A percentile compares a stretch with the other conserved stretches of the same genome.
phyloP scores from a whole-genome alignment of 345 rosid species.

The Ceriops zippeliana region DNA sequence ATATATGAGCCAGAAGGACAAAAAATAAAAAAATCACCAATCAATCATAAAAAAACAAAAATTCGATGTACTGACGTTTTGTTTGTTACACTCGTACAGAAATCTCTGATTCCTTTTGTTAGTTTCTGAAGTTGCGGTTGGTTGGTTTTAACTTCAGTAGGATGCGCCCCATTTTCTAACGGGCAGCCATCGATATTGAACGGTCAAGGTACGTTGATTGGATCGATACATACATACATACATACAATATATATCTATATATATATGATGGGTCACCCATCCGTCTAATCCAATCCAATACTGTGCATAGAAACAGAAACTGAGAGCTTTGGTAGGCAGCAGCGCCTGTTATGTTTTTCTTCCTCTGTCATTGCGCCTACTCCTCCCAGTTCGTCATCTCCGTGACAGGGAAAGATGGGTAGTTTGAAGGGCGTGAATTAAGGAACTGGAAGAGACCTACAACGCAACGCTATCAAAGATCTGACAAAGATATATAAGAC shows the following conservation, averaged over 20 bases:
- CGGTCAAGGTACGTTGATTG: constrained; percentile 21
- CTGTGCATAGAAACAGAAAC: background rate
- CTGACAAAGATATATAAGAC: no score
- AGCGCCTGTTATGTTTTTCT: background rate
- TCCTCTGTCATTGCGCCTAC: background rate
- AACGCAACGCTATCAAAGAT: no score
- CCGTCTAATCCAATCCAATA: background rate
- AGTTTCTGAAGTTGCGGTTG: background rate
- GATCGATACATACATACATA: background rate
- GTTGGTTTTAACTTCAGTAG: background rate
- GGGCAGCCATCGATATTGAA: constrained; percentile 4
- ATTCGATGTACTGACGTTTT: background rate
- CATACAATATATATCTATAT: background rate
- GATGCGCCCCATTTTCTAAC: background rate
- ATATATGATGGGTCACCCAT: background rate
- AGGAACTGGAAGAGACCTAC: no score
- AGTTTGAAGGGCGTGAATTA: no score
- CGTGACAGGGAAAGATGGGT: no score
- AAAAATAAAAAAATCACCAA: background rate
- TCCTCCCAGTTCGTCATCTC: no score
- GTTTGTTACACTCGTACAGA: background rate
- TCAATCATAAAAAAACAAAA: background rate
- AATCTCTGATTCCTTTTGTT: background rate
- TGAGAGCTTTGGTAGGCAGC: background rate
- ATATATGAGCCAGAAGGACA: background rate